phyloP scores from a whole-genome alignment of 495 filamentous ascomycete genomes.

The Parathielavia hyrcaniae region DNA sequence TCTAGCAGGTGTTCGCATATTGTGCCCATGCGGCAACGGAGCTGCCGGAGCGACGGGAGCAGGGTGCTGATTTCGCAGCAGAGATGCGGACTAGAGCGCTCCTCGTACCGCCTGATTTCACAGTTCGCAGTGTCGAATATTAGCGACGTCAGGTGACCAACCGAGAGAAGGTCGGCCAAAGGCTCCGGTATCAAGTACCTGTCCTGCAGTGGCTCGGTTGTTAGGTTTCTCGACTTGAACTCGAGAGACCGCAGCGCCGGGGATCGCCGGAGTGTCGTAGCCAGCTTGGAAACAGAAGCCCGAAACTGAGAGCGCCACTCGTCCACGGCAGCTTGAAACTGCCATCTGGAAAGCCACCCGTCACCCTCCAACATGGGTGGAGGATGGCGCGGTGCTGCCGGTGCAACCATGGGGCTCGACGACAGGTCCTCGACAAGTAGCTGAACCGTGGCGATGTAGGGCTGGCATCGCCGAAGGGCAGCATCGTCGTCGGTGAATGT shows the following conservation, averaged over 20 bases:
- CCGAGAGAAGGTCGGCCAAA: background rate
- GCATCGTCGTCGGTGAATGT: background rate
- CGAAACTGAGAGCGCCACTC: background rate
- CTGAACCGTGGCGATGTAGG: background rate
- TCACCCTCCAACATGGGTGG: background rate
- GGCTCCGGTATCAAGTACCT: background rate
- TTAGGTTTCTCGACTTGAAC: background rate
- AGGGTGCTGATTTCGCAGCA: conserved; percentile 4
- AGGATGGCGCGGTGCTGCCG: background rate
- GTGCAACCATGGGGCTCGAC: too few relatives aligned
- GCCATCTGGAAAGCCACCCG: background rate
- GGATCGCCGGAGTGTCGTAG: background rate
- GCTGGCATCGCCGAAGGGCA: background rate
- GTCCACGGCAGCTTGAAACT: background rate
- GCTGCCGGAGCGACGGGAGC: background rate
- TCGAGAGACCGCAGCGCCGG: background rate
- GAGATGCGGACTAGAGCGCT: background rate
- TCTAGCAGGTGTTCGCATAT: background rate
- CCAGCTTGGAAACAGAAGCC: background rate
- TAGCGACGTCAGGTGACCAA: background rate
- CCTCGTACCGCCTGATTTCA: background rate
- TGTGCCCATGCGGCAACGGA: conserved; percentile 6
- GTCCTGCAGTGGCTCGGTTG: too few relatives aligned
- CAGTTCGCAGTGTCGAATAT: conserved; percentile 7
- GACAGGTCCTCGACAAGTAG: background rate